Conservation (phyloP, 2,329 filamentous ascomycete genomes). For the Didymellaceae sp. region DNA sequence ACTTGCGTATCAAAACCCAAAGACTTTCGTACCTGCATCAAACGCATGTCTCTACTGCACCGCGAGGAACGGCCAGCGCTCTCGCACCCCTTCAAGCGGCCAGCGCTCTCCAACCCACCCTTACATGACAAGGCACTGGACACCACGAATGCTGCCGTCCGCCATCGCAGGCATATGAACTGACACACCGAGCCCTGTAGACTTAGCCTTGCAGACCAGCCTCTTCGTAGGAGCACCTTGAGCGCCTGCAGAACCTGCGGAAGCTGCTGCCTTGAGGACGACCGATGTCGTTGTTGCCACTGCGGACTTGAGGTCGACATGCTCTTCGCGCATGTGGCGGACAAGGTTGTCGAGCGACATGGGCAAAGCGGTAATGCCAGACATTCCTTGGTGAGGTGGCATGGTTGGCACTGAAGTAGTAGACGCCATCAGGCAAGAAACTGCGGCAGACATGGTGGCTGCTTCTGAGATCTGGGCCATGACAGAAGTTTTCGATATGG, state of each 20-base stretch:
- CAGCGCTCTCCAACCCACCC: not conserved
- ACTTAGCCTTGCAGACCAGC: not conserved
- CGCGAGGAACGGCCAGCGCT: not conserved
- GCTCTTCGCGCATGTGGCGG: not conserved
- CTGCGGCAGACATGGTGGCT: not conserved
- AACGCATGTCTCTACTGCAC: no score
- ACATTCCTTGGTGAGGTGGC: not conserved
- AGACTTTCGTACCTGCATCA: no score
- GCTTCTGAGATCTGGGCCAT: not conserved
- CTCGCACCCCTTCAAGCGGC: not conserved
- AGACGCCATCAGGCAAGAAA: not conserved
- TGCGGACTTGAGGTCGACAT: not conserved
- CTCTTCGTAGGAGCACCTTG: not conserved
- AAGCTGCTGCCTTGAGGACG: not conserved
- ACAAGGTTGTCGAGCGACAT: not conserved
- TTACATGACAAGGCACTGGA: conserved; percentile 13
- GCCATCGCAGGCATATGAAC: not conserved
- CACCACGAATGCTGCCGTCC: conserved; percentile 3
- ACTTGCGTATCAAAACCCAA: not conserved
- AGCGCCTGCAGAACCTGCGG: not conserved
- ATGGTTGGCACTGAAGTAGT: not conserved
- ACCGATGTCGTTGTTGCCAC: not conserved
- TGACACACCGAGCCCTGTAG: not conserved
- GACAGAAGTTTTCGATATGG: not conserved
- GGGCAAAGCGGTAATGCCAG: not conserved